phyloP scores from a whole-genome alignment of 805 yeast genomes.

The Candida saitoana region DNA sequence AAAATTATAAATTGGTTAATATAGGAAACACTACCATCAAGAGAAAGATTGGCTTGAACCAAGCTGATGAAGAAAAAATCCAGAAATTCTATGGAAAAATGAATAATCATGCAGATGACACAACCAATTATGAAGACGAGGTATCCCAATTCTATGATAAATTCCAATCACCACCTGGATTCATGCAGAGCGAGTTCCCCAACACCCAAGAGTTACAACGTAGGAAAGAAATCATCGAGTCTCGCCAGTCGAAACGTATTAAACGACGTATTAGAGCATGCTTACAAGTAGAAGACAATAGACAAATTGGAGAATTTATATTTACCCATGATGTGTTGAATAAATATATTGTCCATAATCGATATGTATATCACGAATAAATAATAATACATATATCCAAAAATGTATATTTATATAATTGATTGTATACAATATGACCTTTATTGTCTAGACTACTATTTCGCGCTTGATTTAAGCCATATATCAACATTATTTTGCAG shows the following conservation, averaged over 20 bases:
- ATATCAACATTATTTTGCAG: not conserved
- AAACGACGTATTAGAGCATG: constrained; percentile 25
- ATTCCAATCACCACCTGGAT: constrained; percentile 38
- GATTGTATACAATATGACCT: not conserved
- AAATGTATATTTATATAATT: not conserved
- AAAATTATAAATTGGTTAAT: not conserved
- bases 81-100: constrained; percentile 13
- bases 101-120: constrained; percentile 5
- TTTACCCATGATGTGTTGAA: constrained; percentile 30
- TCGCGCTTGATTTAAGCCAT: not conserved
- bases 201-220: constrained; percentile 27
- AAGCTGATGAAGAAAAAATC: constrained; percentile 13
- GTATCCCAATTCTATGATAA: constrained; percentile 32
- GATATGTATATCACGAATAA: constrained; percentile 7
- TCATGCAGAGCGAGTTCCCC: constrained; percentile 36
- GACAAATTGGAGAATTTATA: constrained; percentile 27
- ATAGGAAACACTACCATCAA: not conserved
- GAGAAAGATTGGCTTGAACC: constrained; percentile 14
- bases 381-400: not conserved
- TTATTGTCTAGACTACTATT: not conserved
- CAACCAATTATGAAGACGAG: constrained; percentile 11
- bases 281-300: constrained; percentile 11
- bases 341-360: constrained; percentile 18
- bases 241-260: constrained; percentile 24
- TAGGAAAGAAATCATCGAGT: constrained; percentile 16